A percentile compares a stretch with the other conserved stretches of the same genome.
phyloP scores from a whole-genome alignment of 306 rosid genomes.

The Prunus davidiana region DNA sequence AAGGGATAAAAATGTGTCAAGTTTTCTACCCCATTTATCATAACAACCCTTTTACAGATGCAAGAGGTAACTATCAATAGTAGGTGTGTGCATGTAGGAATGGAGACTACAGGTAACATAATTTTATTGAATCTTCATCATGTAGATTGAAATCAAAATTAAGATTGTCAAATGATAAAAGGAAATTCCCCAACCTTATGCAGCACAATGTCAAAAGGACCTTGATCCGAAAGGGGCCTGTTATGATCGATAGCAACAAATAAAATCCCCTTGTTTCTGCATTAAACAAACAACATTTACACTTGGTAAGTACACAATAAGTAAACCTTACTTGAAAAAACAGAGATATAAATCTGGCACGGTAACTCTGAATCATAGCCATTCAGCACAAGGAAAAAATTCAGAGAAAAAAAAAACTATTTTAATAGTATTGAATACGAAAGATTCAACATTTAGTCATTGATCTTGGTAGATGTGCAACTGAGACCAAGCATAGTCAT shows the following conservation, averaged over 20 bases:
- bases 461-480: not conserved
- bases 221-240: slow-evolving; percentile 76
- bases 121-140: not conserved
- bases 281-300: slow-evolving; percentile 9
- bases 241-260: slow-evolving; percentile 81
- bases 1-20: slow-evolving; percentile 1
- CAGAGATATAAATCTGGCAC: not conserved
- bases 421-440: not conserved
- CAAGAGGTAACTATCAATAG: not conserved
- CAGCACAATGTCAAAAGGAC: slow-evolving; percentile 83
- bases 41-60: not conserved
- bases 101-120: not conserved
- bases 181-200: slow-evolving; percentile 57
- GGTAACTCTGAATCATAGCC: not conserved
- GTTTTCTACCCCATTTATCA: not conserved
- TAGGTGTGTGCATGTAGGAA: not conserved
- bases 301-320: slow-evolving; percentile 14
- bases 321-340: not conserved
- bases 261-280: slow-evolving; percentile 77
- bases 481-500: not conserved
- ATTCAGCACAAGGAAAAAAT: not conserved
- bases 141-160: not conserved
- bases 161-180: not conserved
- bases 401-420: not conserved
- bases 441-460: not conserved